Evolutionary conservation across 768 basidiomycete genomes (phyloP), one percentile per base, ranked within the genome.

Genomic region (Lactarius sanguifluus): DNA sequence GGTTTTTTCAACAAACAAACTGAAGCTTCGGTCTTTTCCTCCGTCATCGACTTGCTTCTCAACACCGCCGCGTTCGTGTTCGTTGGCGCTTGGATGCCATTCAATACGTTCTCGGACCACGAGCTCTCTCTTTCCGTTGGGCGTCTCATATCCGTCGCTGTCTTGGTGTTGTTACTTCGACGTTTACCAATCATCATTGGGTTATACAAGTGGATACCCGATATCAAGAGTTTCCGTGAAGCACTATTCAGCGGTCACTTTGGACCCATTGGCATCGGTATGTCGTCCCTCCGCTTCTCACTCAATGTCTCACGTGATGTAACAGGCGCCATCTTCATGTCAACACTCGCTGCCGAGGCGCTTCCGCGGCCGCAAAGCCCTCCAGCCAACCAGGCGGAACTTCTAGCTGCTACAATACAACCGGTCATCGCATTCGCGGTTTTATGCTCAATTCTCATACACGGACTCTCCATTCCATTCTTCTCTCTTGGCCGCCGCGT

Each of bases 31-130:
- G 88, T 94, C 68, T 99, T 99, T 81, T 92, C 89, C 70, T 94
- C 92, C 77, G 96, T 98, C 71, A 94, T 98, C 73, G 94, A 98
- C 77, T 80, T 98, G 70, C 82, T 98, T 64, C 96, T 97, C 85
- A 98, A 98, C 79, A 85, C 94, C 68, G 93, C 94, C 34, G 91
- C 92, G 4, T 98, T 98, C 79, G 88, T 98, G 59, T 98, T 91
- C 74, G 90, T 98, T 67, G 97, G 97, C 67, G 96, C 96, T 40
- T 95, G 96, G 89, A 96, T 96, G 85, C 97, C 97, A 1, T 98
- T 99, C 77, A 76, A 82, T 73, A 81, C 83, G 58, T 98, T 96
- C 80, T 78, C 81, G 66, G 82, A 92, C 74, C 77, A 78, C 10
- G 80, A 78, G 52, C 80, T 90, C 70, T 88, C 89, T 2, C 79